Percentiles rank a stretch among this genome's conserved stretches.
Conservation (phyloP, 495 filamentous ascomycete species). For the Penicillium bovifimosum region DNA sequence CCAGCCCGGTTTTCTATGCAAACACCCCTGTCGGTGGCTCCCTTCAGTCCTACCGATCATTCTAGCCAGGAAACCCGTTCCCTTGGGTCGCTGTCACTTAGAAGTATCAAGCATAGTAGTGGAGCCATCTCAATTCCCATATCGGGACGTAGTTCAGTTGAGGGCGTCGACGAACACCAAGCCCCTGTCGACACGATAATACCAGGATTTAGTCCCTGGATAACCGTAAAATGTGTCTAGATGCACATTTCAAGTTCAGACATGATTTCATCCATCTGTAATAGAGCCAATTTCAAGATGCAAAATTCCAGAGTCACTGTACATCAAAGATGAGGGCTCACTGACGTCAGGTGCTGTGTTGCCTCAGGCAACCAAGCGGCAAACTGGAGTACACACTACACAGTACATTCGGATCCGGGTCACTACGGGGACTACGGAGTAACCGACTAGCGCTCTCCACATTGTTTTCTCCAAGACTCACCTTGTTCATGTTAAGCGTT, state of each 20-base stretch:
- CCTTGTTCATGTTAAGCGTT: neutral
- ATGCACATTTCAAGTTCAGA: no score
- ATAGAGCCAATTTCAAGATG: neutral
- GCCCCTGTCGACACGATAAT: neutral
- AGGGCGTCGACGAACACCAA: neutral
- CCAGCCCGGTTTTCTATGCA: neutral
- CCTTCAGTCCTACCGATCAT: neutral
- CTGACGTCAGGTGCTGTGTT: slow-evolving; percentile 21
- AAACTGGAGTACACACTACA: no score
- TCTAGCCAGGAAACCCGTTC: neutral
- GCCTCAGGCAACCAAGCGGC: slow-evolving; percentile 12
- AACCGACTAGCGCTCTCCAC: neutral
- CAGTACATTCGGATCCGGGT: neutral
- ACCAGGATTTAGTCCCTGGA: neutral
- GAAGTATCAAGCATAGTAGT: neutral
- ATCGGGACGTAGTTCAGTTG: neutral
- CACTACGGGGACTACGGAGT: no score
- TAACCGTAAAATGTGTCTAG: no score
- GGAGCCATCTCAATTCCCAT: neutral
- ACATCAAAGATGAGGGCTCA: slow-evolving; percentile 1
- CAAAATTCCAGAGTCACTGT: neutral
- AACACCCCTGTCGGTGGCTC: slow-evolving; percentile 1
- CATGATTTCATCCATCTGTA: neutral
- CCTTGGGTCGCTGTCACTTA: neutral
- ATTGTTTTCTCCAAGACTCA: neutral